Evolutionary conservation across 192 early-diverging fungal species (phyloP), one percentile per base, ranked within the genome.

Genomic region (Chytriomyces hyalinus): DNA sequence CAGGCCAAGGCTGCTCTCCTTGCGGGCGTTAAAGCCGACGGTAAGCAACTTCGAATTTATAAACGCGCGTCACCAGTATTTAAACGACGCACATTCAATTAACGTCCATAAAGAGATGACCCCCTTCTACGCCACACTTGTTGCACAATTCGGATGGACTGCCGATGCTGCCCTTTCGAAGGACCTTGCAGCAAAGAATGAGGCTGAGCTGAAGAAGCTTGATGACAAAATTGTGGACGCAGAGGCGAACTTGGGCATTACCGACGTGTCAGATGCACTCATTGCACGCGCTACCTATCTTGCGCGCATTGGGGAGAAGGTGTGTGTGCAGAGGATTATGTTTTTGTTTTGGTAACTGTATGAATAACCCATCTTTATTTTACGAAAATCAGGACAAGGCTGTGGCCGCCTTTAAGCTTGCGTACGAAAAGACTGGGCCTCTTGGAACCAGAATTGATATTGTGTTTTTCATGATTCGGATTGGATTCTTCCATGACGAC

Each of bases 381-480:
- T 50, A 10, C 9, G 0, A 6, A 59, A 6, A 10, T 46, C 80
- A 97, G 91, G 96, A 98, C 49, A 92, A 93, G 77, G 96, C 97
- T 28, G 78, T 97, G 22, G 78, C 87, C 6, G 94, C 94, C 5
- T 98, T 94, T 82, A 88, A 90, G 26, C 84, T 91, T 6, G 92
- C 95, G 9, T 87, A 93, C 63, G 94, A 96, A 61, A 97, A 96
- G 76, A 90, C 95, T 9, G 92, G 93, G 9, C 95, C 95, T 22
- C 86, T 97, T 28, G 97, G 97, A 67, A 92, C 93, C 73, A 88
- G 96, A 76, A 95, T 99, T 49, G 97, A 99, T 78, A 89, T 98
- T 67, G 86, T 94, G 15, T 98, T 99, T 89, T 90, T 93, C 53
- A 87, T 92, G 70, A 92, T 98, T 67, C 90, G 97, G 17, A 92